Base-by-base conservation (phyloP, 257 asterid genomes). In the Striga asiatica region DNA sequence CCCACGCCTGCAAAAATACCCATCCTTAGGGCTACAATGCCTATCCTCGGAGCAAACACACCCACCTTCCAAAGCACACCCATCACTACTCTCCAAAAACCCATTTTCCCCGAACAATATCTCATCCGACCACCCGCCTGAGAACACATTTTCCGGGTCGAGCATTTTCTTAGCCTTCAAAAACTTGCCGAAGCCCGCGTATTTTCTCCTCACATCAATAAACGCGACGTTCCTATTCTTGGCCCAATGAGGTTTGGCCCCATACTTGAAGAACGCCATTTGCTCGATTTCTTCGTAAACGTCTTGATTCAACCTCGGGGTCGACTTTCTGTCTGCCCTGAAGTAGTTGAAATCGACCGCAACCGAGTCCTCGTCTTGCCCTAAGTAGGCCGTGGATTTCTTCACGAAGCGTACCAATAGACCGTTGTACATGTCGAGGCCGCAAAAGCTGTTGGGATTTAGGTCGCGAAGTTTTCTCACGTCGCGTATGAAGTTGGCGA, bases 231-330 rank as follows among this genome's bases (percentile, higher is more conserved):
- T 74, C 50, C 97, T 71, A 24, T 89, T 89, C 69, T 89, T 89
- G 7, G 62, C 97, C 97, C 97, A 89, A 53, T 89, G 97, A 0
- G 95, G 95, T 66, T 57, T 78, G 0, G 83, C 97, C 25, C 60
- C 63, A 7, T 85, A 65, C 66, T 81, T 89, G 6, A 83, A 42
- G 29, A 89, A 82, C 4, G 95, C 97, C 65, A 85, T 77, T 28
- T 89, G 97, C 61, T 89, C 97, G n/a, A 81, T 69, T 35, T 85
- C 97, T 20, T 89, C 97, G 88, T 85, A 82, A 8, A 85, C 68
- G 2, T 85, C 93, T 29, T 76, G 73, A 31, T 80, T 67, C 56
- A 84, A 6, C 6, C 97, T 68, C 1, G 95, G 95, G 0, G 75
- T 66, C n/a, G 7, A 0, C 63, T 69, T 1, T 83, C 83, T 22